A percentile compares a stretch with the other conserved stretches of the same genome.
Conservation (phyloP, 352 stramenopile genomes). For the Phytophthora europaea region DNA sequence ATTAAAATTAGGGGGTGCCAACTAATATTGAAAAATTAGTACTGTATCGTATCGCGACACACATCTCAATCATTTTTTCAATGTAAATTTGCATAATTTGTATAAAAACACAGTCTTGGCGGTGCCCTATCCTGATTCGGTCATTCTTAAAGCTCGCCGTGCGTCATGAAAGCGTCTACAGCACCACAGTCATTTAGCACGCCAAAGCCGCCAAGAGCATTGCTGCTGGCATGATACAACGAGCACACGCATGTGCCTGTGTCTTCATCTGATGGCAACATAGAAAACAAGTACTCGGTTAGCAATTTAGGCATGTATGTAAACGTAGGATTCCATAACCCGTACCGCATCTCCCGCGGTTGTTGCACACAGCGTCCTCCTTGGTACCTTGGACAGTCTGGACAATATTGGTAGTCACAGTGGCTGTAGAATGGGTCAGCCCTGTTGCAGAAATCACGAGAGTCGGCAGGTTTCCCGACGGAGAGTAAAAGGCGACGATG, state of each 20-base stretch:
- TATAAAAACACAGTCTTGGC: not conserved
- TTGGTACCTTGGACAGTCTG: conserved; percentile 57
- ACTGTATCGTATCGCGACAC: too few relatives aligned
- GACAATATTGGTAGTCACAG: conserved; percentile 41
- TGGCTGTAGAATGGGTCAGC: conserved; percentile 50
- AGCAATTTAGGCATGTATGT: too few relatives aligned
- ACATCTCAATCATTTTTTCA: too few relatives aligned
- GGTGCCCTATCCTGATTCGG: not conserved
- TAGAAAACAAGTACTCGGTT: not conserved
- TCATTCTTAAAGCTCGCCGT: conserved; percentile 53
- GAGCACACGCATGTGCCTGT: conserved; percentile 75
- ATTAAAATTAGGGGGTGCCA: too few relatives aligned
- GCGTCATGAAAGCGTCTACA: conserved; percentile 71
- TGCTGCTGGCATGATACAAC: conserved; percentile 64
- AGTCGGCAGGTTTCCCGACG: conserved; percentile 67
- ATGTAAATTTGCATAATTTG: not conserved
- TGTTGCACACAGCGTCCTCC: conserved; percentile 82
- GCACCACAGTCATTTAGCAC: conserved; percentile 69
- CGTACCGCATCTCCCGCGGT: conserved; percentile 75
- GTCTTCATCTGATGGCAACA: conserved; percentile 55
- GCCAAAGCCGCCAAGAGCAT: conserved; percentile 59
- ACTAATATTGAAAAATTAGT: too few relatives aligned
- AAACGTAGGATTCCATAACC: not conserved
- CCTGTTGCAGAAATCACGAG: conserved; percentile 42
- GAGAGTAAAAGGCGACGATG: conserved; percentile 69